phyloP scores from a whole-genome alignment of 257 asterid genomes.

The Cinchona pubescens region DNA sequence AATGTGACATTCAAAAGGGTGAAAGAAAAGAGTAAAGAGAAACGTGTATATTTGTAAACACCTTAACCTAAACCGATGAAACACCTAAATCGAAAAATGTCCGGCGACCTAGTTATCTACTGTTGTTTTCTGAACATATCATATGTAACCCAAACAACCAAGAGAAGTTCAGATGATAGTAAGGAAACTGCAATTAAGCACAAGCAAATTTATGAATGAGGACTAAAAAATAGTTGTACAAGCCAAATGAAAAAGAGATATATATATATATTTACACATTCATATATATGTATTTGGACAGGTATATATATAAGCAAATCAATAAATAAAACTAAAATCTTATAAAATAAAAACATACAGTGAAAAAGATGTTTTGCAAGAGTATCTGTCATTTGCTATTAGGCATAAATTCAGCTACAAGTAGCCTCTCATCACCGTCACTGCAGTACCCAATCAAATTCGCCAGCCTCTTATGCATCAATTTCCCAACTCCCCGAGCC shows the following conservation, averaged over 20 bases:
- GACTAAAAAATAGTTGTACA: not conserved
- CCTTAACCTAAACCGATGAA: too few species aligned
- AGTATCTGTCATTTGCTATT: too few species aligned
- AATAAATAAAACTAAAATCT: not conserved
- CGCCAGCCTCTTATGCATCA: slow-evolving; percentile 93
- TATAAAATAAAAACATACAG: slow-evolving; percentile 44
- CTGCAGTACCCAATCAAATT: slow-evolving; percentile 96
- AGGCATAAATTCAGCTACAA: slow-evolving; percentile 94
- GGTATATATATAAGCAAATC: too few species aligned
- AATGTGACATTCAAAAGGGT: not conserved
- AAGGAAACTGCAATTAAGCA: not conserved
- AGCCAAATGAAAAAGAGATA: too few species aligned
- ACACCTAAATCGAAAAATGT: not conserved
- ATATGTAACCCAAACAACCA: not conserved
- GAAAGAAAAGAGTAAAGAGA: not conserved
- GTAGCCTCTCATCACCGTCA: slow-evolving; percentile 96
- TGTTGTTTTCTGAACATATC: not conserved
- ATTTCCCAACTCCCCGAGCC: slow-evolving; percentile 92
- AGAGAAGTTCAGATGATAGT: not conserved
- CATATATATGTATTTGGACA: too few species aligned
- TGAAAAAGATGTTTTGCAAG: slow-evolving; percentile 95
- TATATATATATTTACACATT: too few species aligned
- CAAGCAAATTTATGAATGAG: not conserved
- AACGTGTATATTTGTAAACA: too few species aligned
- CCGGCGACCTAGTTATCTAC: not conserved